Evolutionary conservation across 139 green algal species (phyloP).

Genomic region (Trebouxia sp.): DNA sequence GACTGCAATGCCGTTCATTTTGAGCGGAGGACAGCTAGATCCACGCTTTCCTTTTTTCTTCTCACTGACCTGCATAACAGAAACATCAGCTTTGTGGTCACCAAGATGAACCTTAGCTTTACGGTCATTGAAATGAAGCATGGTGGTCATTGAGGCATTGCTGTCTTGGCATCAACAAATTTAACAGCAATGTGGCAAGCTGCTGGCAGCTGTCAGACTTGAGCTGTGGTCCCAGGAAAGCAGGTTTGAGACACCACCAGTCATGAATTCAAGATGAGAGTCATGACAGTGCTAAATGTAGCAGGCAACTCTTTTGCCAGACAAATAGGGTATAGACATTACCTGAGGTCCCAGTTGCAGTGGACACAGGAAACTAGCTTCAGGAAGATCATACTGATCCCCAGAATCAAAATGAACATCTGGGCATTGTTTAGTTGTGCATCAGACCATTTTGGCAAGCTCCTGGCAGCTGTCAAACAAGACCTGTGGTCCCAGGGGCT

Average conservation of each 20-base stretch:
- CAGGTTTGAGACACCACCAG: conserved; percentile 69
- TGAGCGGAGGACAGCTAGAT: conserved; percentile 6
- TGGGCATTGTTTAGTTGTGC: too few species aligned
- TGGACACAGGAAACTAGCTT: conserved; percentile 84
- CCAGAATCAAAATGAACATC: conserved; percentile 62
- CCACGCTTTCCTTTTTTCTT: conserved; percentile 57
- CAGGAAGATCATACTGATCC: conserved; percentile 60
- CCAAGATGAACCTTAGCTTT: too few species aligned
- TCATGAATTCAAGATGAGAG: conserved; percentile 61
- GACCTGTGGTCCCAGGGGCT: too few species aligned
- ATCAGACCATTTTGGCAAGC: too few species aligned
- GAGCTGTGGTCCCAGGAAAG: conserved; percentile 70
- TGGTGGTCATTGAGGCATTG: too few species aligned
- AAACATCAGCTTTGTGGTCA: background rate
- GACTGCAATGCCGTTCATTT: conserved; percentile 18
- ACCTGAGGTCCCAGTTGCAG: conserved; percentile 72
- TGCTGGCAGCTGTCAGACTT: background rate
- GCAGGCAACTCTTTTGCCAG: conserved; percentile 58
- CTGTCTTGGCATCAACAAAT: too few species aligned
- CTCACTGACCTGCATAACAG: conserved; percentile 16
- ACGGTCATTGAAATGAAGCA: too few species aligned
- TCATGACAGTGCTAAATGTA: background rate
- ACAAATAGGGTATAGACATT: too few species aligned
- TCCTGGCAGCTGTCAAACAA: too few species aligned
- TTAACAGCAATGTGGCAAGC: too few species aligned